A percentile compares a stretch with the other conserved stretches of the same genome.
Evolutionary conservation across 164 flowering plant genomes (phyloP).

Genomic region (Magnolia sinica): DNA sequence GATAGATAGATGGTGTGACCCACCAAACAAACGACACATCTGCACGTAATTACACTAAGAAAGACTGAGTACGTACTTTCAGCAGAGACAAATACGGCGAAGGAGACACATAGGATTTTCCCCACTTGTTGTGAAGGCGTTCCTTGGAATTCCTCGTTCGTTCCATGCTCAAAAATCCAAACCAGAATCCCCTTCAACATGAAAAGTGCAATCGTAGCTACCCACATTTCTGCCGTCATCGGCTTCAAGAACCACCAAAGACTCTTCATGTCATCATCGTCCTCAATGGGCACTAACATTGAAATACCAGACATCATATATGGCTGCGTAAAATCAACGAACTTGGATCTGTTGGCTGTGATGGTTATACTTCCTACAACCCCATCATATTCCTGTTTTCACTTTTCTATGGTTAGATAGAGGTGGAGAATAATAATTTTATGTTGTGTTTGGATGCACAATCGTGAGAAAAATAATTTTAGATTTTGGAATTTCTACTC

Average conservation of each 20-base stretch:
- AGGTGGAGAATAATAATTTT: neutral
- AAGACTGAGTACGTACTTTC: constrained; percentile 7
- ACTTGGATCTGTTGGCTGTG: neutral
- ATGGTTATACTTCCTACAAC: constrained; percentile 16
- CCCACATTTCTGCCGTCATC: neutral
- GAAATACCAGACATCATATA: constrained; percentile 5
- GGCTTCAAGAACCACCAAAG: constrained; percentile 12
- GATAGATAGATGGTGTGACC: too few species aligned
- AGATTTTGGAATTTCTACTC: neutral
- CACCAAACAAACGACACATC: too few species aligned
- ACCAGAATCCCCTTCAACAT: constrained; percentile 4
- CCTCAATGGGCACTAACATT: constrained; percentile 5
- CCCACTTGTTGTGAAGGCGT: constrained; percentile 3
- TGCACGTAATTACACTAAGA: too few species aligned
- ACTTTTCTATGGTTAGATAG: neutral
- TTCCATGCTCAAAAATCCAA: constrained; percentile 11
- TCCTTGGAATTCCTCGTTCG: constrained; percentile 3
- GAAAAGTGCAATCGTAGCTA: neutral
- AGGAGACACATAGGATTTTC: neutral
- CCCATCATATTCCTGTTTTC: constrained; percentile 6
- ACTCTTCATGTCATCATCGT: neutral
- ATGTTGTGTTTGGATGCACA: too few species aligned
- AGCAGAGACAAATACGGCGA: constrained; percentile 2
- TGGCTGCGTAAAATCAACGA: constrained; percentile 7
- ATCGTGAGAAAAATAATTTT: too few species aligned